These are phyloP conservation scores for Aphanomyces invadans DNA, from an alignment of 352 stramenopile species.

Conservation along the genomic window DNA sequence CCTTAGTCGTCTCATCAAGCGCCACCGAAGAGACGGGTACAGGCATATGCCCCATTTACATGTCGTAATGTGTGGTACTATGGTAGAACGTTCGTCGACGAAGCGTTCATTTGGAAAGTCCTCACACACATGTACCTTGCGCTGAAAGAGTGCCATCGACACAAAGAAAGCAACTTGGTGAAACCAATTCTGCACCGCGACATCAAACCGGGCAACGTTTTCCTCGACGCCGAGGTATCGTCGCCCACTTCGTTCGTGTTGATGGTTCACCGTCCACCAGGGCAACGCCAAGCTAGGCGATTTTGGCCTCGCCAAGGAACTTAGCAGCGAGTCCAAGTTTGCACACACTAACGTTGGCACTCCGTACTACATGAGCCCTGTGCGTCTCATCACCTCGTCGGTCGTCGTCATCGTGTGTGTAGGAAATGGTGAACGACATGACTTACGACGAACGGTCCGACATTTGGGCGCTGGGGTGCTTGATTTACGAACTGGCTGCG, in stretches of 20 bases:
- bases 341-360: conserved; percentile 88
- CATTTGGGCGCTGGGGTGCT: conserved; percentile 86
- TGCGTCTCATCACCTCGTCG: not conserved
- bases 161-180: conserved; percentile 70
- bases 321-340: conserved; percentile 84
- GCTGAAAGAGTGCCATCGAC: conserved; percentile 86
- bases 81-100: conserved; percentile 83
- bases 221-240: conserved; percentile 82
- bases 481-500: conserved; percentile 88
- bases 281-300: conserved; percentile 89
- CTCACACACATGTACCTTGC: conserved; percentile 89
- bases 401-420: not conserved
- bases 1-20: conserved; percentile 85
- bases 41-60: conserved; percentile 8
- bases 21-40: conserved; percentile 82
- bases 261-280: conserved; percentile 28
- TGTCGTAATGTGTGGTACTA: too few species aligned
- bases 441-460: conserved; percentile 89
- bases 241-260: not conserved
- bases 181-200: conserved; percentile 85
- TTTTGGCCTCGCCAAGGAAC: conserved; percentile 87
- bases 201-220: conserved; percentile 91
- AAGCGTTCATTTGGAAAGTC: conserved; percentile 90
- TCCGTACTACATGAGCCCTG: conserved; percentile 89
- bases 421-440: conserved; percentile 89